These are phyloP conservation scores for Calonectria crousiana DNA, from an alignment of 2,329 filamentous ascomycete species.

Conservation along the genomic window DNA sequence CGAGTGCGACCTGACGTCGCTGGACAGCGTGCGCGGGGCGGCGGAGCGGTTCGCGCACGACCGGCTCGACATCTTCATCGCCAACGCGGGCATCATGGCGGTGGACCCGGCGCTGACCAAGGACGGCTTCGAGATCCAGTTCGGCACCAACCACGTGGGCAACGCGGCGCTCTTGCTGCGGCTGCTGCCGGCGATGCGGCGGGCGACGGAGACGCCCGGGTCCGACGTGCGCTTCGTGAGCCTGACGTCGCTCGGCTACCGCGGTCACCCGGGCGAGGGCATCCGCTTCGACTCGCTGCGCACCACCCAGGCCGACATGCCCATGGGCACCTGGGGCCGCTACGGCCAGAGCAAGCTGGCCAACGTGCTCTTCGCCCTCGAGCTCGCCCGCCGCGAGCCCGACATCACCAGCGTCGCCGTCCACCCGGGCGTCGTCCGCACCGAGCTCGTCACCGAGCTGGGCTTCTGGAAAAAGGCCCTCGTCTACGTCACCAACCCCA, in stretches of 20 bases:
- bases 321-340: constrained; percentile 54
- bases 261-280: constrained; percentile 41
- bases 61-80: constrained; percentile 57
- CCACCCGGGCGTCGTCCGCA: constrained; percentile 60
- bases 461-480: constrained; percentile 40
- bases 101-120: constrained; percentile 41
- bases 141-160: constrained; percentile 51
- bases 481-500: constrained; percentile 39
- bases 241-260: constrained; percentile 46
- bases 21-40: constrained; percentile 59
- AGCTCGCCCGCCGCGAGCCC: constrained; percentile 58
- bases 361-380: constrained; percentile 59
- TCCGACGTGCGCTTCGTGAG: constrained; percentile 39
- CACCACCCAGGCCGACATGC: constrained; percentile 42
- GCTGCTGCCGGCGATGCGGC: constrained; percentile 45
- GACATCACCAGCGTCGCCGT: constrained; percentile 58
- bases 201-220: constrained; percentile 28
- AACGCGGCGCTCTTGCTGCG: constrained; percentile 50
- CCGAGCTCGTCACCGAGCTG: constrained; percentile 42
- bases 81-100: constrained; percentile 53
- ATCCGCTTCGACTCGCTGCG: constrained; percentile 46
- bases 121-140: constrained; percentile 52
- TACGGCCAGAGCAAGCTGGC: constrained; percentile 66
- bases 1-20: constrained; percentile 62
- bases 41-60: constrained; percentile 54